Evolutionary conservation across 2,329 filamentous ascomycete genomes (phyloP).

Genomic region (Phaeosphaeriaceae sp.): DNA sequence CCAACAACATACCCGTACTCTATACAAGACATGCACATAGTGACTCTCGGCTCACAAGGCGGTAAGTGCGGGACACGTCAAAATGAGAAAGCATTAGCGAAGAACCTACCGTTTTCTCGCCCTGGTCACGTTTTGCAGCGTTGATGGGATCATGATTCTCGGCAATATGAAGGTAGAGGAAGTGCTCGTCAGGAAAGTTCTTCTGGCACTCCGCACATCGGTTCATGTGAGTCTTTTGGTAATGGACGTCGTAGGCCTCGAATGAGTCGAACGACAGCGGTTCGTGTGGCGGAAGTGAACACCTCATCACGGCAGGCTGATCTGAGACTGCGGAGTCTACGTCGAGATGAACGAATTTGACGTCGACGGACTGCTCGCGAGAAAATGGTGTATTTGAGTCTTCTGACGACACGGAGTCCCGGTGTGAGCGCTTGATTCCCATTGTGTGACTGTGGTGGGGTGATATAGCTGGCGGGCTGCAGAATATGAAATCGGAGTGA

Average conservation of each 20-base stretch:
- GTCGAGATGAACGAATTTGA: constrained; percentile 65
- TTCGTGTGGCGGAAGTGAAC: constrained; percentile 81
- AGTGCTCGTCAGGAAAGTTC: constrained; percentile 86
- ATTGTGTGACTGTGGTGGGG: constrained; percentile 46
- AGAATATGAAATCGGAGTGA: constrained; percentile 21
- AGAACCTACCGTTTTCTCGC: constrained; percentile 81
- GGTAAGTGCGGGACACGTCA: constrained; percentile 1
- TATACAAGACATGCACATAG: neutral
- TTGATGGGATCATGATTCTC: constrained; percentile 88
- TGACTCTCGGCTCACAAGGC: neutral
- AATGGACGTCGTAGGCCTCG: constrained; percentile 86
- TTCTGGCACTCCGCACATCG: constrained; percentile 83
- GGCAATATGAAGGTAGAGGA: constrained; percentile 83
- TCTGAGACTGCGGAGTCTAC: constrained; percentile 30
- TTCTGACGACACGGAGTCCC: constrained; percentile 55
- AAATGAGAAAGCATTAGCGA: constrained; percentile 6
- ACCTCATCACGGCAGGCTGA: constrained; percentile 69
- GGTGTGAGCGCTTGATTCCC: constrained; percentile 65
- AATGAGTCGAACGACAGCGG: constrained; percentile 75
- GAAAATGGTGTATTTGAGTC: constrained; percentile 42
- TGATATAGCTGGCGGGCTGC: constrained; percentile 5
- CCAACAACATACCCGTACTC: constrained; percentile 11
- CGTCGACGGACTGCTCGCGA: constrained; percentile 32
- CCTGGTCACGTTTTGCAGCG: constrained; percentile 74
- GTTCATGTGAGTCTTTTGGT: constrained; percentile 79